Evolutionary conservation across 2,329 filamentous ascomycete species (phyloP), one percentile per base, ranked within the genome.

Genomic region (Colletotrichum tropicicola): DNA sequence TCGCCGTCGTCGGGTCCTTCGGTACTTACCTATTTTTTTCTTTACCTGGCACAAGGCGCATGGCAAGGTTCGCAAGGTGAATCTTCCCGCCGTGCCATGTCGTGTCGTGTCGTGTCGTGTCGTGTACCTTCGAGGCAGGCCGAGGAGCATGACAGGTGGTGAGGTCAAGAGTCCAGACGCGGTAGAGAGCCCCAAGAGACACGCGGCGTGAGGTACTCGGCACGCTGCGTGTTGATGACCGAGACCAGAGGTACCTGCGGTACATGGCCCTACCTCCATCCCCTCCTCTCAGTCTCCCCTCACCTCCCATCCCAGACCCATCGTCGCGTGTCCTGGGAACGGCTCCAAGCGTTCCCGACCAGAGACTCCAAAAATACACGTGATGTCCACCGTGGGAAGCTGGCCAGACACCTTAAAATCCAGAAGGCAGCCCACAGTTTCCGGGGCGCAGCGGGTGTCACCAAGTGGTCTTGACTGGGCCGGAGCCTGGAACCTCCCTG

Each of bases 391-490:
- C 19, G 37, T 44, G n/a, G n/a, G n/a, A 19, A 43, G 17, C 19
- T 17, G 12, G 25, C 39, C 52, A 48, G 21, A 48, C 43, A 57
- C 41, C 54, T 45, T 48, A 27, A 57, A 45, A 58, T 10, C 44
- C 30, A 19, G 23, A 39, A 37, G 30, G 23, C 37, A 39, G 39
- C 45, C 49, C 59, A 61, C 43, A 43, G 17, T 43, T 55, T 32
- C 39, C 43, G 59, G 53, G 59, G 52, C 35, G 19, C 37, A 51
- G 44, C 54, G 44, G 52, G 52, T 57, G 59, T 51, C 52, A 57
- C 45, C 35, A 51, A 57, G 27, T 17, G 45, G 59, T 35, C 53
- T 44, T 44, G 44, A 44, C 52, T 51, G 44, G 27, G 19, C 13
- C 27, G 15, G 21, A 28, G 44, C 47, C 47, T 47, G 47, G 30